phyloP scores from a whole-genome alignment of 2,329 filamentous ascomycete species.

The Scytalidium sp. region DNA sequence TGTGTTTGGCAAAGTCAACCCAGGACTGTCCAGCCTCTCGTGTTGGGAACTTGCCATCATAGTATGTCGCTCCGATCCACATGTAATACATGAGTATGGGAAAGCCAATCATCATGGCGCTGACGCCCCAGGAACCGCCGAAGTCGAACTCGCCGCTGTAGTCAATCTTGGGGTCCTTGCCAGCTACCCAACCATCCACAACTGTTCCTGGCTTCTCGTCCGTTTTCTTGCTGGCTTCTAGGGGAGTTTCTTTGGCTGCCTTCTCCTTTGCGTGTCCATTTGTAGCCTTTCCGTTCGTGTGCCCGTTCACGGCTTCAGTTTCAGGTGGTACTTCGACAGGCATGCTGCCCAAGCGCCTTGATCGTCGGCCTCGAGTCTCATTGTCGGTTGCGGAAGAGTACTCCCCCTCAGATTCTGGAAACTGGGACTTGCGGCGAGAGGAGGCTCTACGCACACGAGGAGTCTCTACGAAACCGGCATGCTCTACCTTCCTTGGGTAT shows the following conservation, averaged over 20 bases:
- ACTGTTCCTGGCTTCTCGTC: conserved; percentile 10
- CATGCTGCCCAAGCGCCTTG: conserved; percentile 20
- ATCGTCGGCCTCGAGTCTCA: conserved; percentile 14
- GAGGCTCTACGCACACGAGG: conserved; percentile 37
- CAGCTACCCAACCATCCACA: conserved; percentile 57
- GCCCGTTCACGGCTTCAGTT: conserved; percentile 9
- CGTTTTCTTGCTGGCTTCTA: too few species aligned
- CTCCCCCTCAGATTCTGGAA: conserved; percentile 26
- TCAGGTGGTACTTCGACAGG: conserved; percentile 13
- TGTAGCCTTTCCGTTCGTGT: conserved; percentile 6
- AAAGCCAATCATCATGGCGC: conserved; percentile 86
- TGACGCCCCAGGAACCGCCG: conserved; percentile 78
- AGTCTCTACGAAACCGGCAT: conserved; percentile 49
- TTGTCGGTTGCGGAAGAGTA: conserved; percentile 29
- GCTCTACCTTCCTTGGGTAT: conserved; percentile 43
- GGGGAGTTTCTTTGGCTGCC: not conserved
- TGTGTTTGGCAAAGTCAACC: conserved; percentile 67
- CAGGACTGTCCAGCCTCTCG: conserved; percentile 64
- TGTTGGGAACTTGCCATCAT: conserved; percentile 76
- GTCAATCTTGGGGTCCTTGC: conserved; percentile 61
- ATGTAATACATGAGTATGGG: conserved; percentile 98
- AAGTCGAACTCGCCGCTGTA: conserved; percentile 73
- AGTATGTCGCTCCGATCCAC: conserved; percentile 96
- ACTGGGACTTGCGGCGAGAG: conserved; percentile 37
- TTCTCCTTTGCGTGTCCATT: conserved; percentile 7